These are phyloP conservation scores for Taiozyma sp. DNA, from an alignment of 1,139 yeast species.

Conservation along the genomic window DNA sequence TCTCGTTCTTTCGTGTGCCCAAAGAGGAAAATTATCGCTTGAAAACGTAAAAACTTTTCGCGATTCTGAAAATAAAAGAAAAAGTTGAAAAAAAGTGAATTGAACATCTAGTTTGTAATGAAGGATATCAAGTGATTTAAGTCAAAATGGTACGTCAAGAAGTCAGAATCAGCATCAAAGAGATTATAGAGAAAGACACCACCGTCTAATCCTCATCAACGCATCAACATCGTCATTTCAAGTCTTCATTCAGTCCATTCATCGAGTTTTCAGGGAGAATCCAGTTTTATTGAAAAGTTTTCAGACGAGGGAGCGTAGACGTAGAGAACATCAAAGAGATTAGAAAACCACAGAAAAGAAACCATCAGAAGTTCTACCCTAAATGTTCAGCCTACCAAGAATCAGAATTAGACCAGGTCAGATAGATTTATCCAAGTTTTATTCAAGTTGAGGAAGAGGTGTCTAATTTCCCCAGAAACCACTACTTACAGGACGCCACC, in stretches of 20 bases:
- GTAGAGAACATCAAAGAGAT: not conserved
- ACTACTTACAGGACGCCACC: not conserved
- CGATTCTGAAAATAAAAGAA: not conserved
- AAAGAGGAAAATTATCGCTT: not conserved
- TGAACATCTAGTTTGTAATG: not conserved
- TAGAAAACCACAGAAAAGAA: not conserved
- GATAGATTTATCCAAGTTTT: not conserved
- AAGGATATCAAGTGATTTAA: not conserved
- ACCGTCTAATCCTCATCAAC: not conserved
- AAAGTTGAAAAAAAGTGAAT: not conserved
- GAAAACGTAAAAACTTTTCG: not conserved
- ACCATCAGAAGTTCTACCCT: not conserved
- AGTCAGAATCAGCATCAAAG: not conserved
- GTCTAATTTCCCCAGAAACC: not conserved
- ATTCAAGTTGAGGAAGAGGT: not conserved
- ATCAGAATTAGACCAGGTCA: not conserved
- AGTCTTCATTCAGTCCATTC: not conserved
- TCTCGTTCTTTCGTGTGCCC: not conserved
- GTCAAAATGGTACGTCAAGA: slow-evolving; percentile 1
- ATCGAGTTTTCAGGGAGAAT: not conserved
- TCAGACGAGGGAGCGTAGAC: not conserved
- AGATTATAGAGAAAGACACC: not conserved
- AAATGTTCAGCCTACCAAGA: not conserved
- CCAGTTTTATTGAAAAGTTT: not conserved
- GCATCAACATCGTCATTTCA: not conserved